A percentile compares a stretch with the other conserved stretches of the same genome.
phyloP scores from a whole-genome alignment of 495 filamentous ascomycete genomes.

The Neurospora sp. region DNA sequence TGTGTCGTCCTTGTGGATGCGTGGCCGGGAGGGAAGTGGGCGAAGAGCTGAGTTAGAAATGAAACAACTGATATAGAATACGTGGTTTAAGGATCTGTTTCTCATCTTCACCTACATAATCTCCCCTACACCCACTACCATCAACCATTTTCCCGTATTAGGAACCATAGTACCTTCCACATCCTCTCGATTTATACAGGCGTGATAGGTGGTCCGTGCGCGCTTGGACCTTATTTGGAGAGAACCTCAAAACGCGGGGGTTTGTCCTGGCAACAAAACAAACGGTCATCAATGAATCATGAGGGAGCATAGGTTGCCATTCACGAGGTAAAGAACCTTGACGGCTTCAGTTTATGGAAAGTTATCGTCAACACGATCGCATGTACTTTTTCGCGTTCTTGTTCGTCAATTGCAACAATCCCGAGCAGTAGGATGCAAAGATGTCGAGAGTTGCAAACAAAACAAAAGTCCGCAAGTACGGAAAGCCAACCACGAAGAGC shows the following conservation, averaged over 20 bases:
- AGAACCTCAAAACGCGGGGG: neutral
- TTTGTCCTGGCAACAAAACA: constrained; percentile 10
- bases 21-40: neutral
- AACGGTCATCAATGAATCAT: constrained; percentile 6
- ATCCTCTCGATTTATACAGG: neutral
- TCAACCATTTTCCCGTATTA: neutral
- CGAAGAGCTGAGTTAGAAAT: neutral
- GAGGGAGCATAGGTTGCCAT: neutral
- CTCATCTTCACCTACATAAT: neutral
- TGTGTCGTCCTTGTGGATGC: neutral
- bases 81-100: neutral
- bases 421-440: neutral
- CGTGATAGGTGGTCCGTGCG: neutral
- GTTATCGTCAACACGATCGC: neutral
- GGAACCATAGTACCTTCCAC: neutral
- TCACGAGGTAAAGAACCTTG: neutral
- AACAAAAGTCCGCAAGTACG: constrained; percentile 31
- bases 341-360: neutral
- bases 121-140: neutral
- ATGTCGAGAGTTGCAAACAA: constrained; percentile 21
- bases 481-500: constrained; percentile 27
- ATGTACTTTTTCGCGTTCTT: neutral
- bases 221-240: neutral
- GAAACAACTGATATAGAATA: neutral
- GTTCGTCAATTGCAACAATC: neutral